Conservation (phyloP, 495 filamentous ascomycete genomes). For the Talaromyces liani region DNA sequence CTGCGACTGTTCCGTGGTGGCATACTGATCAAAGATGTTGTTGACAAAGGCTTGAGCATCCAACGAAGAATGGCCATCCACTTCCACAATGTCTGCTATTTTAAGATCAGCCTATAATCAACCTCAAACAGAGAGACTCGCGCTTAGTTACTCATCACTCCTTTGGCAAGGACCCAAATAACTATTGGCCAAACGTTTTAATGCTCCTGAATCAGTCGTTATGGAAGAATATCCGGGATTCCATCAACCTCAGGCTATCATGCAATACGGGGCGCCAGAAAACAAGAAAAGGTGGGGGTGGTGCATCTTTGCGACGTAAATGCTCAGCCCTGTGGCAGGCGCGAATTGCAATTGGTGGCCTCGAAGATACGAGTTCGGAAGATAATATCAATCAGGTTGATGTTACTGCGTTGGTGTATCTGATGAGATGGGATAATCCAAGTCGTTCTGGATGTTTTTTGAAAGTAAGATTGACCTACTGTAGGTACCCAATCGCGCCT, state of each 20-base stretch:
- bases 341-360: not conserved
- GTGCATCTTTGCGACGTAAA: not conserved
- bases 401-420: not conserved
- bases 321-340: not conserved
- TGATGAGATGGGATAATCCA: not conserved
- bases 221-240: not conserved
- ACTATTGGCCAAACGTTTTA: not conserved
- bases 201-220: not conserved
- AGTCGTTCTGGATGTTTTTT: not conserved
- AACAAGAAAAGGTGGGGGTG: not conserved
- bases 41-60: not conserved
- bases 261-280: not conserved
- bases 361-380: not conserved
- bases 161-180: not conserved
- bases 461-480: not conserved
- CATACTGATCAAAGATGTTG: conserved; percentile 1
- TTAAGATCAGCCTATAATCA: not conserved
- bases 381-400: not conserved
- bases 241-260: not conserved
- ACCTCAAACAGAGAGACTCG: not conserved
- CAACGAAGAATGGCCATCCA: not conserved
- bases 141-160: conserved; percentile 2
- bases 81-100: not conserved
- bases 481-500: not conserved
- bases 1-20: not conserved